Base-by-base conservation (phyloP, 208 protist genomes). In the Zelonia costaricensis region DNA sequence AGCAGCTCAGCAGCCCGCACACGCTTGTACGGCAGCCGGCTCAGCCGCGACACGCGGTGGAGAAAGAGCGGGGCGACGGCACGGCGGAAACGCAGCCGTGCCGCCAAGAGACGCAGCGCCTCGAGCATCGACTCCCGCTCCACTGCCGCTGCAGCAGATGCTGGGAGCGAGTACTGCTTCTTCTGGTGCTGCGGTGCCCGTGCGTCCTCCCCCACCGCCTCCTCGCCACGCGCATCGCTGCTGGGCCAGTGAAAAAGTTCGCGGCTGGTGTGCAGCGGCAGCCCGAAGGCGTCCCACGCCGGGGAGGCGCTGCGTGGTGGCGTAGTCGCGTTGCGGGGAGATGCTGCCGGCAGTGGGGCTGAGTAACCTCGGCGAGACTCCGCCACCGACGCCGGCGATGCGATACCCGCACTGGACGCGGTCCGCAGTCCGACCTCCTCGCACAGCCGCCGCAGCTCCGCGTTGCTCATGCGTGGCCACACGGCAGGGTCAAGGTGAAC, bases 1-100 rank as follows among this genome's bases (percentile, higher is more conserved):
- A 83, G 16, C 25, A 84, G 38, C 40, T 88, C 78, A 4, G 69
- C 64, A 1, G 61, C 67, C 4, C 72, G 70, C n/a, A 82, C 25
- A 12, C 62, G 78, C 23, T 74, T 66, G 72, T 92, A 95, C 25
- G 79, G 70, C 23, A 91, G 62, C 20, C 72, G 73, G n/a, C 86
- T 93, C 39, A 95, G 73, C 27, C 79, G 67, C 47, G 62, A 42
- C 2, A 90, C 65, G 38, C 89, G 83, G 48, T 95, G 86, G 18
- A 93, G 59, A 33, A 84, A 80, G 16, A 64, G 68, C 0, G 89
- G 86, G 1, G 62, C 76, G 33, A 90, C 84, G 16, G 40, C 20
- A 20, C 75, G 51, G 58, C 76, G 70, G 59, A 95, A 95, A n/a
- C 49, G 62, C n/a, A 69, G 52, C 0, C 80, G 80, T 2, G 65